phyloP scores from a whole-genome alignment of 169 alveolate genomes.

The Plasmodium ovale region DNA sequence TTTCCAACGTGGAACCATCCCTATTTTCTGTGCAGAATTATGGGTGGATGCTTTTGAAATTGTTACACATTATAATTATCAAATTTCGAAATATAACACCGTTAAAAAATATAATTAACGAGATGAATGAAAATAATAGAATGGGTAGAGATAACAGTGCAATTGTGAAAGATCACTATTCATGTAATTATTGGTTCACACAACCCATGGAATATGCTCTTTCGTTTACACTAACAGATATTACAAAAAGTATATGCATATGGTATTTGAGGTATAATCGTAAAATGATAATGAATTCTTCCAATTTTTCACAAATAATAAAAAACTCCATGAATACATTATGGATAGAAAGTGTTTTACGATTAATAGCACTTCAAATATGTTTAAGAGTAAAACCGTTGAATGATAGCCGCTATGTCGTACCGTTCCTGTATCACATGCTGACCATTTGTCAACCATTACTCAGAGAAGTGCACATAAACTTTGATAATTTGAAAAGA shows the following conservation, averaged over 20 bases:
- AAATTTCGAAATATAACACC: constrained; percentile 72
- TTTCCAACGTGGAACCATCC: constrained; percentile 54
- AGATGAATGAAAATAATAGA: constrained; percentile 27
- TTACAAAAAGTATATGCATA: constrained; percentile 71
- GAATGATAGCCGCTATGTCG: constrained; percentile 72
- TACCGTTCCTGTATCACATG: constrained; percentile 80
- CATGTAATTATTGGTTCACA: constrained; percentile 52
- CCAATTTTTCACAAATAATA: constrained; percentile 61
- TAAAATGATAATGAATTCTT: constrained; percentile 58
- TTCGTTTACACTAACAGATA: constrained; percentile 68
- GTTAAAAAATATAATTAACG: constrained; percentile 25
- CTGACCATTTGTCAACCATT: constrained; percentile 77
- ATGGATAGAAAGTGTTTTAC: constrained; percentile 81
- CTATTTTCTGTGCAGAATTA: constrained; percentile 79
- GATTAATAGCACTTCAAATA: constrained; percentile 79
- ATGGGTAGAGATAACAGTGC: not conserved
- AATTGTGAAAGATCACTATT: constrained; percentile 42
- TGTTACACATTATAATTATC: constrained; percentile 76
- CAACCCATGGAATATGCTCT: constrained; percentile 64
- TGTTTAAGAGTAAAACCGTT: constrained; percentile 81
- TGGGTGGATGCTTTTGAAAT: constrained; percentile 80
- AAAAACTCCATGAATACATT: constrained; percentile 76
- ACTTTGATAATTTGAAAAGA: constrained; percentile 30
- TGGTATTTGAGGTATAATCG: constrained; percentile 65
- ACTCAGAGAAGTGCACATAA: constrained; percentile 43